Evolutionary conservation across 805 yeast species (phyloP).

Genomic region (Metschnikowia lochheadii): DNA sequence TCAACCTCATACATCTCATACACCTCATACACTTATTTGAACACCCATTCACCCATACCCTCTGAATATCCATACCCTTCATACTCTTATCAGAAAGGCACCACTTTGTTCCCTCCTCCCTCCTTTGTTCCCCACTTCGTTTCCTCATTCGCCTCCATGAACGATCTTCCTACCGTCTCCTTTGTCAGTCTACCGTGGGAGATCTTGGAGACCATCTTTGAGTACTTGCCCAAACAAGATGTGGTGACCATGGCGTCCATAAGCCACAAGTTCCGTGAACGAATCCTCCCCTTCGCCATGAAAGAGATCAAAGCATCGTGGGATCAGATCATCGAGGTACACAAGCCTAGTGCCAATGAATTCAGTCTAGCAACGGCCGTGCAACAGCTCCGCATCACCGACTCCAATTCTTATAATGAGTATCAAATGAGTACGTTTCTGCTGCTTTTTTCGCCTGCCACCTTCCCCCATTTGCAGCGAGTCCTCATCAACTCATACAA

Average conservation of each 20-base stretch:
- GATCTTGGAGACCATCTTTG: slow-evolving; percentile 11
- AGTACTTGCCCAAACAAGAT: slow-evolving; percentile 7
- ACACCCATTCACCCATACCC: too few species aligned
- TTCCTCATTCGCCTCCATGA: too few species aligned
- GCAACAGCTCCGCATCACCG: slow-evolving; percentile 9
- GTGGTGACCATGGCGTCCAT: slow-evolving; percentile 10
- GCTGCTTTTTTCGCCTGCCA: slow-evolving; percentile 17
- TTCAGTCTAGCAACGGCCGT: not conserved
- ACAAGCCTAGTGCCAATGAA: not conserved
- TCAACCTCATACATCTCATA: too few species aligned
- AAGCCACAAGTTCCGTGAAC: slow-evolving; percentile 16
- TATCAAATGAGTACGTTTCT: slow-evolving; percentile 29
- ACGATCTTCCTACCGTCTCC: not conserved
- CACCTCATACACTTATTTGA: too few species aligned
- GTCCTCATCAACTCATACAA: slow-evolving; percentile 30
- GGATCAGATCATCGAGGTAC: slow-evolving; percentile 18
- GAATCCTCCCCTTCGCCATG: slow-evolving; percentile 20
- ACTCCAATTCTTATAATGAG: slow-evolving; percentile 16
- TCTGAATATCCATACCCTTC: too few species aligned
- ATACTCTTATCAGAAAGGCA: too few species aligned
- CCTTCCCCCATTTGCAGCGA: slow-evolving; percentile 21
- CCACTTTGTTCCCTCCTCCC: too few species aligned
- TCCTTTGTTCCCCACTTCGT: too few species aligned
- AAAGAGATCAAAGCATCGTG: slow-evolving; percentile 23
- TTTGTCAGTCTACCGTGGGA: slow-evolving; percentile 14